phyloP scores from a whole-genome alignment of 805 yeast genomes.

The Priceomyces melissophilus region DNA sequence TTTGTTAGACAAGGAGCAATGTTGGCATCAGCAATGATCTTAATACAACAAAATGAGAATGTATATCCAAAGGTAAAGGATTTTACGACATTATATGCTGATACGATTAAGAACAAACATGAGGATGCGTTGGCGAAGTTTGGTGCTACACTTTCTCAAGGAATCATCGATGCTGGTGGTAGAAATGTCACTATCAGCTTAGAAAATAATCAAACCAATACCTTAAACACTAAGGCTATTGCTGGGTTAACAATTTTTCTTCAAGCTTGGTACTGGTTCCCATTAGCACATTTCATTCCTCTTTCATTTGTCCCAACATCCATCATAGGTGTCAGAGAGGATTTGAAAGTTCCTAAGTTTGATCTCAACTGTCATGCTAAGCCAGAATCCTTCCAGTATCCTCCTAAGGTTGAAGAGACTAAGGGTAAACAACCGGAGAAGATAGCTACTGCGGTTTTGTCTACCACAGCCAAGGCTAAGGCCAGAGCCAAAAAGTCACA shows the following conservation, averaged over 20 bases:
- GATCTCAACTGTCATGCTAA: conserved; percentile 78
- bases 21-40: conserved; percentile 86
- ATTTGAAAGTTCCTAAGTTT: conserved; percentile 82
- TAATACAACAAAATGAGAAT: conserved; percentile 83
- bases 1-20: conserved; percentile 98
- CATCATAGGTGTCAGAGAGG: conserved; percentile 74
- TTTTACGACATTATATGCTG: conserved; percentile 69
- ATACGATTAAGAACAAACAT: conserved; percentile 78
- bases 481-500: conserved; percentile 76
- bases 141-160: conserved; percentile 96
- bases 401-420: conserved; percentile 79
- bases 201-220: conserved; percentile 85
- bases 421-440: conserved; percentile 83
- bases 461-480: conserved; percentile 92
- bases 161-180: conserved; percentile 98
- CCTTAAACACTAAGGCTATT: conserved; percentile 84
- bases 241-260: conserved; percentile 87
- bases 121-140: conserved; percentile 97
- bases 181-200: conserved; percentile 92
- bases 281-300: conserved; percentile 87
- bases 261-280: conserved; percentile 99
- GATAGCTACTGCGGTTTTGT: conserved; percentile 86
- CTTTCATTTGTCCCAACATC: conserved; percentile 92
- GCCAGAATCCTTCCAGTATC: conserved; percentile 78
- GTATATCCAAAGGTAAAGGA: conserved; percentile 75